Percentiles rank a stretch among this genome's conserved stretches.
Evolutionary conservation across 1,139 yeast genomes (phyloP).

Genomic region (Debaryomyces coudertii): DNA sequence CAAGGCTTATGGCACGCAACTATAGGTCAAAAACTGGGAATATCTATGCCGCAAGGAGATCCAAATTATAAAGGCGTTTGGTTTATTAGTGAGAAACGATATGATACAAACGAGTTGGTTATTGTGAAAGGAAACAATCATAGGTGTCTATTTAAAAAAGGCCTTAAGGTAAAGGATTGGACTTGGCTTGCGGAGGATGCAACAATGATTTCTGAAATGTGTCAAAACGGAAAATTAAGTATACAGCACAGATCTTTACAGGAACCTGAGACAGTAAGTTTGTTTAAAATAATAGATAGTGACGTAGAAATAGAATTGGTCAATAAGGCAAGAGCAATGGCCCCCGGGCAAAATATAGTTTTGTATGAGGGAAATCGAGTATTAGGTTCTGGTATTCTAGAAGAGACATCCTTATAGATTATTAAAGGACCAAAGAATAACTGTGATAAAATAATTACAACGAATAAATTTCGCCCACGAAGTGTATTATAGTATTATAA

Average conservation of each 20-base stretch:
- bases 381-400: constrained; percentile 70
- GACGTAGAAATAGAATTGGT: constrained; percentile 37
- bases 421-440: not conserved
- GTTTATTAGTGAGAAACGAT: constrained; percentile 78
- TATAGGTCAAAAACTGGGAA: constrained; percentile 81
- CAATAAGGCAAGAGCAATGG: constrained; percentile 67
- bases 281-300: constrained; percentile 16
- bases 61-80: constrained; percentile 77
- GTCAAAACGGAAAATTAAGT: constrained; percentile 27
- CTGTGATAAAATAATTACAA: not conserved
- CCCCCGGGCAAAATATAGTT: constrained; percentile 88
- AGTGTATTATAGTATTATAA: not conserved
- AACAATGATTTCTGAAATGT: constrained; percentile 14
- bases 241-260: constrained; percentile 77
- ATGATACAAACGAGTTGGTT: constrained; percentile 67
- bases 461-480: not conserved
- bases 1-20: constrained; percentile 93
- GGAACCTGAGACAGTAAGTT: constrained; percentile 42
- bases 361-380: constrained; percentile 69
- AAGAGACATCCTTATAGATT: constrained; percentile 16
- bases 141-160: constrained; percentile 54
- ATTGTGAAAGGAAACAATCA: constrained; percentile 78
- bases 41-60: constrained; percentile 85
- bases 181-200: constrained; percentile 45
- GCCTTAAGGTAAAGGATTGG: constrained; percentile 50